Evolutionary conservation across 495 filamentous ascomycete genomes (phyloP), one percentile per base, ranked within the genome.

Genomic region (Talaromyces wortmannii): DNA sequence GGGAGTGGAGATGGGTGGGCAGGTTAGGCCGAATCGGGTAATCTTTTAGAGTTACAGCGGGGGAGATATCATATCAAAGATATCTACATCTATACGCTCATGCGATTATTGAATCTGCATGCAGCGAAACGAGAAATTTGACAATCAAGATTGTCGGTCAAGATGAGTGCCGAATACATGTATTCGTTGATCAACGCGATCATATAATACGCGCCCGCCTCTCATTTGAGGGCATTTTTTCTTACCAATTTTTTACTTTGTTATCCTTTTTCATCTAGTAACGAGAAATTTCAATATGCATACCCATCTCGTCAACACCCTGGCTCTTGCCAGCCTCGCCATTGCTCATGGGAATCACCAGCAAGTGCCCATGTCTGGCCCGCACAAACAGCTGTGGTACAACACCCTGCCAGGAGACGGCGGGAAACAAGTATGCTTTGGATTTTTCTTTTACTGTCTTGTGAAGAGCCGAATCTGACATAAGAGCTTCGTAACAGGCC

Each of bases 391-490:
- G 32, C 58, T 86, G 50, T 86, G 83, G 83, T 86, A 87, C 59
- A 83, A 84, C 59, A 78, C 76, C 1, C 68, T 87, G 0, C 83
- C 83, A 7, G 83, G 83, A n/a, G 83, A 87, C 70, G 83, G 83
- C 17, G 83, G 82, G 12, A 86, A 80, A 18, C 83, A 86, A 71
- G 83, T 85, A 63, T 12, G 51, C 15, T 2, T 17, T 32, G 1
- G 0, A 55, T 45, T 31, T 31, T 7, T 17, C 45, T 18, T 23
- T 32, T 12, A 15, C 5, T 17, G 33, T n/a, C n/a, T 23, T 40
- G n/a, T 51, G 13, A 51, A 40, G 15, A 53, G 50, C 32, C 29
- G 7, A 23, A 10, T 16, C 17, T 29, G 8, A 36, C 2, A 15
- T 15, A 31, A 18, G 36, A 23, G 30, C 11, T 7, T 11, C 31